Conservation (phyloP, 2,329 filamentous ascomycete genomes). For the Arthrobotrys sphaeroides region DNA sequence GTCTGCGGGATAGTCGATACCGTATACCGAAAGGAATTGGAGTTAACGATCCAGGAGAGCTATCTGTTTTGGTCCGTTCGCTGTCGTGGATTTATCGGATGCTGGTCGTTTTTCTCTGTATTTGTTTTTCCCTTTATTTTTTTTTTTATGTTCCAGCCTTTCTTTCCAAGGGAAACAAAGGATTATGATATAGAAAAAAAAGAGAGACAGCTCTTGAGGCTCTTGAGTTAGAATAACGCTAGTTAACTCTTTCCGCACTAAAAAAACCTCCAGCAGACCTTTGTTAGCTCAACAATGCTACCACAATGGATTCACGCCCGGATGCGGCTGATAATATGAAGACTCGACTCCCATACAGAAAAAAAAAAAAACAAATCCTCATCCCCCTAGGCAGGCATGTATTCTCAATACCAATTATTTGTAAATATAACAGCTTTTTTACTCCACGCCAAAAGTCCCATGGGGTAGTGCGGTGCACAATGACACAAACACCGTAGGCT, state of each 20-base stretch:
- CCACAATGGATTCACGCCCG: background rate
- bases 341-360: background rate
- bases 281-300: slow-evolving; percentile 21
- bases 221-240: background rate
- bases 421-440: slow-evolving; percentile 17
- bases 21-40: slow-evolving; percentile 1
- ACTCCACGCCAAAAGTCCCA: background rate
- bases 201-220: background rate
- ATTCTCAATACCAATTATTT: slow-evolving; percentile 18
- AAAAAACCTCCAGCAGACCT: background rate
- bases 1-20: background rate
- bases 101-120: no score
- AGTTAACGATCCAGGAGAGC: slow-evolving; percentile 5
- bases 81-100: background rate
- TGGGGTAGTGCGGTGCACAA: background rate
- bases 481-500: background rate
- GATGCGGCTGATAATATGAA: slow-evolving; percentile 28
- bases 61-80: slow-evolving; percentile 3
- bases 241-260: background rate
- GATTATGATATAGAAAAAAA: slow-evolving; percentile 12
- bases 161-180: background rate
- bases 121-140: background rate
- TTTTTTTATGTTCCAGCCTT: slow-evolving; percentile 1
- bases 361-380: no score
- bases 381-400: background rate